A percentile compares a stretch with the other conserved stretches of the same genome.
phyloP scores from a whole-genome alignment of 2,329 filamentous ascomycete genomes.

The Ophiostoma himal-ulmi region DNA sequence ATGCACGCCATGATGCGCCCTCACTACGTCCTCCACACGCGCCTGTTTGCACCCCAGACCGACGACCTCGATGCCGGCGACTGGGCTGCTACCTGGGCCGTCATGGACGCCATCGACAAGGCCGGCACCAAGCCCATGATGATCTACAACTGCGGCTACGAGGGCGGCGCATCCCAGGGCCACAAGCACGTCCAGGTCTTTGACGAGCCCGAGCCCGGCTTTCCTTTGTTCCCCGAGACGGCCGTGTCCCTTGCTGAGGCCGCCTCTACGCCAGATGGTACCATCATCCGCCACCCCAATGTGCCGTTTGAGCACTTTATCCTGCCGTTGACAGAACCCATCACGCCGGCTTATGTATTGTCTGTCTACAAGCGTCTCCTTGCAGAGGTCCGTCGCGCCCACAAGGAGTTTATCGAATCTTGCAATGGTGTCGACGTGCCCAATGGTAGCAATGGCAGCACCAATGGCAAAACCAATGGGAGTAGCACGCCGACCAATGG shows the following conservation, averaged over 20 bases:
- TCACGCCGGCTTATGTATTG: constrained; percentile 21
- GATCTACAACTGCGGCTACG: constrained; percentile 43
- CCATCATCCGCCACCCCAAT: constrained; percentile 23
- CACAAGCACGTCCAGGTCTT: constrained; percentile 44
- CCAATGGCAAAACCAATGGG: not conserved
- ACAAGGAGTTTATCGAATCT: constrained; percentile 18
- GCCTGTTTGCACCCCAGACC: constrained; percentile 35
- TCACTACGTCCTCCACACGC: constrained; percentile 37
- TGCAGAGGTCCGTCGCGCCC: constrained; percentile 22
- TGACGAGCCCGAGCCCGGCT: constrained; percentile 30
- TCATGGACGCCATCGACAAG: constrained; percentile 30
- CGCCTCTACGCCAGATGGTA: not conserved
- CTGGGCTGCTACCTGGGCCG: constrained; percentile 35
- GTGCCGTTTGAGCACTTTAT: constrained; percentile 28
- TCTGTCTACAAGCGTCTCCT: constrained; percentile 26
- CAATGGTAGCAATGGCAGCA: not conserved
- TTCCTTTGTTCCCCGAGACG: constrained; percentile 28
- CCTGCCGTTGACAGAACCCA: constrained; percentile 19
- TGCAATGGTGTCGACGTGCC: not conserved
- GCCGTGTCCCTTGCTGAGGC: constrained; percentile 1
- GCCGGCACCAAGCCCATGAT: constrained; percentile 31
- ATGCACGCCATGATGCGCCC: constrained; percentile 36
- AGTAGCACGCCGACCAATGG: not conserved
- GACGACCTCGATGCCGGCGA: constrained; percentile 36
- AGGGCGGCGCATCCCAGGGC: constrained; percentile 39